Evolutionary conservation across 306 rosid genomes (phyloP).

Genomic region (Quercus rubra): DNA sequence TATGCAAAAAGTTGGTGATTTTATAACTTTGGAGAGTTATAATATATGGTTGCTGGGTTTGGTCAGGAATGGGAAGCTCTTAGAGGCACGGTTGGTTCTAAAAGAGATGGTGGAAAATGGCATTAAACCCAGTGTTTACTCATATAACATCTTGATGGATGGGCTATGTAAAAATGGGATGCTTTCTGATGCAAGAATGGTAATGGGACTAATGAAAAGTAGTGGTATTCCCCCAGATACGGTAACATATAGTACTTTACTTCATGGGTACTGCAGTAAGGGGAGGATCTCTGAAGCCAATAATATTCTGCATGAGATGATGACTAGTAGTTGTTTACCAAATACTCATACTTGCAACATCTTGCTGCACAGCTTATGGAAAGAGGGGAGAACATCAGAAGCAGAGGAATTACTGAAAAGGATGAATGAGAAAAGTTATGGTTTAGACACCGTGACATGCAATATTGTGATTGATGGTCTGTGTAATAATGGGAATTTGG

Average conservation of each 20-base stretch:
- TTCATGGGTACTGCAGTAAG: slow-evolving; percentile 74
- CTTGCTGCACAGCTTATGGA: slow-evolving; percentile 86
- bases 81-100: slow-evolving; percentile 62
- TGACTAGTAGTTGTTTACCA: slow-evolving; percentile 55
- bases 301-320: slow-evolving; percentile 70
- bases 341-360: slow-evolving; percentile 82
- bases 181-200: slow-evolving; percentile 67
- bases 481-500: slow-evolving; percentile 74
- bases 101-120: slow-evolving; percentile 66
- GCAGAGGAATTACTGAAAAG: slow-evolving; percentile 74
- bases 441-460: slow-evolving; percentile 76
- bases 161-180: slow-evolving; percentile 70
- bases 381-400: slow-evolving; percentile 72
- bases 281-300: slow-evolving; percentile 75
- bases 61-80: slow-evolving; percentile 52
- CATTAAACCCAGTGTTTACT: slow-evolving; percentile 54
- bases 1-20: slow-evolving; percentile 43
- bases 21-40: slow-evolving; percentile 53
- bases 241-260: slow-evolving; percentile 66
- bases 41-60: slow-evolving; percentile 77
- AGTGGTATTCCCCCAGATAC: slow-evolving; percentile 60
- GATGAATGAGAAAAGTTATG: slow-evolving; percentile 74
- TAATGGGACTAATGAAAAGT: slow-evolving; percentile 55
- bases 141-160: slow-evolving; percentile 71
- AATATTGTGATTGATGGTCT: slow-evolving; percentile 81